These are phyloP conservation scores for Amniculicola lignicola DNA, from an alignment of 495 filamentous ascomycete genomes.

Conservation along the genomic window DNA sequence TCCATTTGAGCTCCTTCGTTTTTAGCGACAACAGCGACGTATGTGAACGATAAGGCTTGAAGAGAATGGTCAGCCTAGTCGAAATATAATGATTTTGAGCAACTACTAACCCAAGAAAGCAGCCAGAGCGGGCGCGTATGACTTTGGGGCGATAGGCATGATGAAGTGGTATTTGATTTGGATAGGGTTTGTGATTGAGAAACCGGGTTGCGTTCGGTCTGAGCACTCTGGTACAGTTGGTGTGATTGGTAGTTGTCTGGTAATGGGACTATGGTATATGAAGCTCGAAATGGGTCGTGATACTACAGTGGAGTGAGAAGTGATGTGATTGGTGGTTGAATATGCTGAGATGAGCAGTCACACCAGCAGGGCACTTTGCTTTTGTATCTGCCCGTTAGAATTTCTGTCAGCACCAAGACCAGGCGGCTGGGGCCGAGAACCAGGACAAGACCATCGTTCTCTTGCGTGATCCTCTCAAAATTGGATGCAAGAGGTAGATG, in stretches of 20 bases:
- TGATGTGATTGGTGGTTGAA: no score
- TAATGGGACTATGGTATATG: conserved; percentile 15
- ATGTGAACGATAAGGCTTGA: conserved; percentile 18
- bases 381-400: no score
- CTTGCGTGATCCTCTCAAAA: no score
- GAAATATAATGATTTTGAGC: not conserved
- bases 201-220: not conserved
- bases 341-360: no score
- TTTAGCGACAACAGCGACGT: conserved; percentile 21
- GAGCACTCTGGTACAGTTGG: not conserved
- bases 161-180: not conserved
- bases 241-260: not conserved
- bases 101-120: conserved; percentile 21
- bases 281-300: no score
- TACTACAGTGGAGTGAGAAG: no score
- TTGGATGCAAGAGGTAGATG: not conserved
- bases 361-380: no score
- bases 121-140: conserved; percentile 18
- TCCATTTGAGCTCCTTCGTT: conserved; percentile 21
- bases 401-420: not conserved
- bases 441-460: not conserved
- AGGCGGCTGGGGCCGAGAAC: not conserved
- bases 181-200: not conserved
- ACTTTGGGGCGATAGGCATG: conserved; percentile 23
- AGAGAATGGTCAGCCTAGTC: conserved; percentile 1